Evolutionary conservation across 176 grass and related monocot genomes (phyloP).

Genomic region (Calamus simplicifolius): DNA sequence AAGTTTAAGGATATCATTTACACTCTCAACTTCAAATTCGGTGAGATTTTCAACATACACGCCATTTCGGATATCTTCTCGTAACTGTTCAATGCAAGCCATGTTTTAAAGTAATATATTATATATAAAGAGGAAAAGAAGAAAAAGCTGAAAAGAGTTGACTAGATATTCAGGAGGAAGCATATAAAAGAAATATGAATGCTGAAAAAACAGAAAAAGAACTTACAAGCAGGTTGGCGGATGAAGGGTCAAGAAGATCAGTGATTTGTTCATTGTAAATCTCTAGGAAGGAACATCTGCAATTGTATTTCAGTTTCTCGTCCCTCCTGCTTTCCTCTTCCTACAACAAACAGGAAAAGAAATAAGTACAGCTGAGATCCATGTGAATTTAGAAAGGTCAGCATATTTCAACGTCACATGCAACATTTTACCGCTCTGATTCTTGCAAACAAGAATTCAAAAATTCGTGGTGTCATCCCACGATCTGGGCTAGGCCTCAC

Average conservation of each 20-base stretch:
- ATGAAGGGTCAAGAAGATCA: slow-evolving; percentile 88
- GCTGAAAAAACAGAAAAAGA: slow-evolving; percentile 21
- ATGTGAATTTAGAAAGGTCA: not conserved
- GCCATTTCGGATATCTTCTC: slow-evolving; percentile 68
- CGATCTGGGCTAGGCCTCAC: slow-evolving; percentile 63
- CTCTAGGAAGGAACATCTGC: slow-evolving; percentile 95
- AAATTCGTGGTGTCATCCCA: slow-evolving; percentile 93
- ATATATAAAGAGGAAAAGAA: not conserved
- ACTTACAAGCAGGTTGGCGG: slow-evolving; percentile 72
- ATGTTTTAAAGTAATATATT: not conserved
- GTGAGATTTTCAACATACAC: slow-evolving; percentile 96
- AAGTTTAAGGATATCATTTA: slow-evolving; percentile 80
- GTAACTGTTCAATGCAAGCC: slow-evolving; percentile 41
- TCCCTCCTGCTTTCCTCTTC: slow-evolving; percentile 98
- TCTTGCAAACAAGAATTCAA: slow-evolving; percentile 95
- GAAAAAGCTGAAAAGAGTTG: not conserved
- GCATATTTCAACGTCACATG: not conserved
- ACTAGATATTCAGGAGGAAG: not conserved
- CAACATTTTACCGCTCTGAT: slow-evolving; percentile 73
- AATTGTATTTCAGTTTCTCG: slow-evolving; percentile 92
- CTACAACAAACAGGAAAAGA: slow-evolving; percentile 19
- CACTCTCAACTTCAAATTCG: slow-evolving; percentile 73
- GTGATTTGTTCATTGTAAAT: slow-evolving; percentile 99
- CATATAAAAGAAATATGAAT: not conserved
- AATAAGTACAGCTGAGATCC: not conserved